phyloP scores from a whole-genome alignment of 495 filamentous ascomycete genomes.

The Penicillium fimorum region DNA sequence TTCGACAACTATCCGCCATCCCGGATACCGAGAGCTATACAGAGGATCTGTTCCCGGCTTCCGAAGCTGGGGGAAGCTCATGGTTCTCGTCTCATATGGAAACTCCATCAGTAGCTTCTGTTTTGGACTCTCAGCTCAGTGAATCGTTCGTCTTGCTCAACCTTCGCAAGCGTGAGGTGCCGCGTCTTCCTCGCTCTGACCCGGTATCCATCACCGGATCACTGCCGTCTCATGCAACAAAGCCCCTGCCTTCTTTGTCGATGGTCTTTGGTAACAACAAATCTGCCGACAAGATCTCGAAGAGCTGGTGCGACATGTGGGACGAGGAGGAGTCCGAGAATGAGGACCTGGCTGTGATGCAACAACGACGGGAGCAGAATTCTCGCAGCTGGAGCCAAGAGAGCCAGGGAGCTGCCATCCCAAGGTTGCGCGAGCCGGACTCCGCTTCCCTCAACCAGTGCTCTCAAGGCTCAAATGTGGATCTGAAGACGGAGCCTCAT shows the following conservation, averaged over 20 bases:
- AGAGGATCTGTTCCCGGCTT: constrained; percentile 87
- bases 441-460: constrained; percentile 50
- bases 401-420: constrained; percentile 47
- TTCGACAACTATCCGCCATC: constrained; percentile 85
- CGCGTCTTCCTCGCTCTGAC: constrained; percentile 45
- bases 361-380: constrained; percentile 66
- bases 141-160: constrained; percentile 64
- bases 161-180: constrained; percentile 40
- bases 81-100: constrained; percentile 71
- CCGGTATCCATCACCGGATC: constrained; percentile 70
- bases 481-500: constrained; percentile 20
- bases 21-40: constrained; percentile 73
- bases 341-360: constrained; percentile 52
- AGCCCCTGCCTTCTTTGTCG: constrained; percentile 64
- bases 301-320: constrained; percentile 98
- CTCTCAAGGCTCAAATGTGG: constrained; percentile 17
- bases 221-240: constrained; percentile 68
- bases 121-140: constrained; percentile 71
- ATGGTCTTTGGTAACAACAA: constrained; percentile 68
- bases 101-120: constrained; percentile 75
- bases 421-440: constrained; percentile 43
- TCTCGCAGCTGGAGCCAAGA: constrained; percentile 80
- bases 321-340: constrained; percentile 80
- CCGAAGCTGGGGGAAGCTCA: constrained; percentile 65
- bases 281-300: constrained; percentile 68